Base-by-base conservation (phyloP, 192 early-diverging fungal species). In the Entrophospora sp. region DNA sequence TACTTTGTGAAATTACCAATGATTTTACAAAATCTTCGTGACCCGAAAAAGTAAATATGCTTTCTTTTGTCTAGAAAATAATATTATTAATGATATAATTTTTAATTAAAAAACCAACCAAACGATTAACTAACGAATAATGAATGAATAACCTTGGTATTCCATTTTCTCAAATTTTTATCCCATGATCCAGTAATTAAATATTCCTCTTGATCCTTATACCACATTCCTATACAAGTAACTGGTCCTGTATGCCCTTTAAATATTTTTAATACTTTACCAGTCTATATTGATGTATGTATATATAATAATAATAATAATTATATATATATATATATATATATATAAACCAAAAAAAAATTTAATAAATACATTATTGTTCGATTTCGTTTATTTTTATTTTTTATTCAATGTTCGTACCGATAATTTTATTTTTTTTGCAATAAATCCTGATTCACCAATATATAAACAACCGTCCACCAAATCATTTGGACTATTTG, bases 161-260 rank as follows among this genome's bases (percentile, higher is more conserved):
- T 76, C 93, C 94, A 98, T 40, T 92, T 82, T 42, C 75, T 84
- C 60, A 93, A 73, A 0, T 87, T 86, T 73, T 94, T 96, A 75
- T 98, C 96, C 96, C 96, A 98, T 7, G 96, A 95, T 22, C 90
- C 91, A 1, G 91, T 95, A 53, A 91, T 82, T 20, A 94, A 73
- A 35, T 79, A 84, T 38, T 77, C 75, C 5, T 77, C 81, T 25
- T 77, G 83, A 13, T 66, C 53, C 2, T 70, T 67, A 35, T 71
- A 62, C 46, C 83, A 75, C 31, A 85, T 67, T 0, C 78, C 83
- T 16, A 90, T 71, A 5, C 79, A 76, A 10, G 90, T 91, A 16
- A 87, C 85, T 9, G 90, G 90, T 16, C 88, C 90, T 5, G 66
- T 67, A 57, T 91, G 90, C 24, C 84, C 85, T 37, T 82, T 82